Base-by-base conservation (phyloP, 2,329 filamentous ascomycete genomes). In the Ophiostoma perfectum region DNA sequence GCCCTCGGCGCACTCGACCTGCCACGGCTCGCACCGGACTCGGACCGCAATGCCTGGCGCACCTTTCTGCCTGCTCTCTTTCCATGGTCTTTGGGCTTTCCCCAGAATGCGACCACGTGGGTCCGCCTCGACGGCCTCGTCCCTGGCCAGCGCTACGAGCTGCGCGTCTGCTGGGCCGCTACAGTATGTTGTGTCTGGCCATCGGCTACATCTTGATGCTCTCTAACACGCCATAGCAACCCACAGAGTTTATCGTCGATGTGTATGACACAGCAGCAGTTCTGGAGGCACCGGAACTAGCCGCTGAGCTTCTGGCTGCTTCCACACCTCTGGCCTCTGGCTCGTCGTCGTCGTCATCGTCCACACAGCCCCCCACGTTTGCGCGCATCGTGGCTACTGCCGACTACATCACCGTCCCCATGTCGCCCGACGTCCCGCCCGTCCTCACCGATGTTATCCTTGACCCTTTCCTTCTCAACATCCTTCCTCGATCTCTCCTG, bases 121-220 rank as follows among this genome's bases (percentile, higher is more conserved):
- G 85, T 93, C 73, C 80, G 94, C 7, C 84, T 99, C 5, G 85
- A 90, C 68, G 80, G 83, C 45, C 82, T 99, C 67, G 82, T 79
- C n/a, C 84, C 86, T 47, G 86, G 87, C 11, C 89, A 90, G 75
- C 86, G 93, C 72, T 97, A 98, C 82, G 95, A 99, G 81, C 85
- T 96, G 65, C 88, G 95, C 67, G 83, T 97, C 70, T 98, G 94
- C 80, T 99, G 94, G 93, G 84, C 92, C 70, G 95, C 95, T 55
- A 95, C 90, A 70, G 94, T 97, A 84, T 18, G 65, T 66, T 18
- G 2, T 63, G 2, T 42, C 18, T 42, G 16, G 7, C 52, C n/a
- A 2, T 52, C 2, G 45, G 44, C 49, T 18, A 49, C 41, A 64
- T 68, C 49, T 45, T 58, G 9, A 36, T 41, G 58, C 52, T 67